Conservation (phyloP, 108 stramenopile species). For the Chaetoceros tenuissimus region DNA sequence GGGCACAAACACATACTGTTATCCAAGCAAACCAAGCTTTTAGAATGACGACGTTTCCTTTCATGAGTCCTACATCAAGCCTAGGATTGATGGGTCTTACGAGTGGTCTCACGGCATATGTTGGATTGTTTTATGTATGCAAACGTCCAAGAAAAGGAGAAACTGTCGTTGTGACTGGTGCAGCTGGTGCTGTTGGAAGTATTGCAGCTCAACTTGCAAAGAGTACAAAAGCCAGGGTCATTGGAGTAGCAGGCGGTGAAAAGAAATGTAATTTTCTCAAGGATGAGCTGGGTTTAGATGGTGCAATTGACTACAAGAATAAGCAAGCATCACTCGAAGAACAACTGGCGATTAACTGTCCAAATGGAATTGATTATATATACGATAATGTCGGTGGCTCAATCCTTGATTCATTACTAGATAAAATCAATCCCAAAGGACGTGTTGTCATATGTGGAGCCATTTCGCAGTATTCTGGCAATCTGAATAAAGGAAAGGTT, state of each 20-base stretch:
- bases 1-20: constrained; percentile 9
- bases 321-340: neutral
- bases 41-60: constrained; percentile 5
- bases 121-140: constrained; percentile 19
- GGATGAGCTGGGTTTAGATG: constrained; percentile 18
- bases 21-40: neutral
- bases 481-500: constrained; percentile 8
- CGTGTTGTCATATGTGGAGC: constrained; percentile 47
- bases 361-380: constrained; percentile 39
- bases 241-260: constrained; percentile 40
- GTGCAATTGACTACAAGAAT: constrained; percentile 42
- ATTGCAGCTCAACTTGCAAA: constrained; percentile 33
- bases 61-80: neutral
- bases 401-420: constrained; percentile 18
- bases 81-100: constrained; percentile 24
- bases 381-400: constrained; percentile 43
- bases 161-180: constrained; percentile 34
- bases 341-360: constrained; percentile 23
- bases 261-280: neutral
- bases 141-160: constrained; percentile 21
- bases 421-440: constrained; percentile 15
- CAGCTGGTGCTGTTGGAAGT: constrained; percentile 40
- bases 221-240: constrained; percentile 21
- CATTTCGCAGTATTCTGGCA: constrained; percentile 30
- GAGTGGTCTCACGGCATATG: constrained; percentile 30